Conservation (phyloP, 2,329 filamentous ascomycete species). For the Neofusicoccum sp. region DNA sequence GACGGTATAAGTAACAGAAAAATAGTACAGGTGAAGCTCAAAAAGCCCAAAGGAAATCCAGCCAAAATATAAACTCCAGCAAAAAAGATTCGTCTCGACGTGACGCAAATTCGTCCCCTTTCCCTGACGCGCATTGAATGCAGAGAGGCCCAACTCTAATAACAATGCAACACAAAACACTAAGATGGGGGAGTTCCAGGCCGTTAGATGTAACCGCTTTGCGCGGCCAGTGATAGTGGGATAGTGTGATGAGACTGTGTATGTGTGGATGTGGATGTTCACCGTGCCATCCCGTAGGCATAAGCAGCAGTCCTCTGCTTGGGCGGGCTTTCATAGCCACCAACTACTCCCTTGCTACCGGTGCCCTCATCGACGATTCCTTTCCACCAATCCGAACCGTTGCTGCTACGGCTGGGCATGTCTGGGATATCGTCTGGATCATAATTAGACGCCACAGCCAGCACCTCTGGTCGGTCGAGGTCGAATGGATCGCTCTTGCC, state of each 20-base stretch:
- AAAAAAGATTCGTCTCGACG: slow-evolving; percentile 6
- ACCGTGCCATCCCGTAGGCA: neutral
- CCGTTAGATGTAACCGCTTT: neutral
- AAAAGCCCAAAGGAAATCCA: neutral
- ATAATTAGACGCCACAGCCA: slow-evolving; percentile 27
- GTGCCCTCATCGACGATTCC: slow-evolving; percentile 1
- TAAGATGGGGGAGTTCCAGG: neutral
- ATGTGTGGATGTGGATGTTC: neutral
- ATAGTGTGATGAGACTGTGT: neutral
- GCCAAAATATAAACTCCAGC: neutral
- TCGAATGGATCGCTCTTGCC: slow-evolving; percentile 42
- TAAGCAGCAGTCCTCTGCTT: neutral
- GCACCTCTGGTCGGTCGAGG: slow-evolving; percentile 39
- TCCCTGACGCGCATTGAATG: neutral
- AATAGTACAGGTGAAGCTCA: neutral
- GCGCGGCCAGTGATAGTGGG: neutral
- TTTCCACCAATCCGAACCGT: slow-evolving; percentile 8
- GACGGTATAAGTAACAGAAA: neutral
- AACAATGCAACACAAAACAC: slow-evolving; percentile 12
- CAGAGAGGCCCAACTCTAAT: slow-evolving; percentile 2
- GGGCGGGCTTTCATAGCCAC: neutral
- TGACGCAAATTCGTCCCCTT: neutral
- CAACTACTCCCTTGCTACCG: neutral
- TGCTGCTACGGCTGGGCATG: neutral
- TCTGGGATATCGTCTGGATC: neutral